Evolutionary conservation across 73 alveolate species (phyloP).

Genomic region (Tetrahymena malaccensis): DNA sequence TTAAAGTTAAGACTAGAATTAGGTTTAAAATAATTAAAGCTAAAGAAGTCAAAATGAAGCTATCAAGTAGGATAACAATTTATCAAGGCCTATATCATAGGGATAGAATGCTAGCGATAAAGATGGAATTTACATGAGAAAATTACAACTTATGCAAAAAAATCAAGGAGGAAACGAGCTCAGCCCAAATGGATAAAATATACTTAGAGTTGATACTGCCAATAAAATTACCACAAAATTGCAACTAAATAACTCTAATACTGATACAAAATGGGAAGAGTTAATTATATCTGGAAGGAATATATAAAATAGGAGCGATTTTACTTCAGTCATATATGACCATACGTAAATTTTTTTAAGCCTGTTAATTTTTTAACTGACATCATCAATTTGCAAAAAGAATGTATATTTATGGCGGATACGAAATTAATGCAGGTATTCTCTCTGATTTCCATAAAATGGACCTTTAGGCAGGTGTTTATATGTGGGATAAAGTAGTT

Average conservation of each 20-base stretch:
- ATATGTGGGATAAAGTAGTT: not conserved
- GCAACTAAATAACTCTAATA: not conserved
- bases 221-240: not conserved
- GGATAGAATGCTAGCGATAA: not conserved
- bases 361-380: not conserved
- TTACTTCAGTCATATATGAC: not conserved
- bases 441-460: constrained; percentile 13
- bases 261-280: not conserved
- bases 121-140: not conserved
- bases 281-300: not conserved
- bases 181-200: not conserved
- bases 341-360: not conserved
- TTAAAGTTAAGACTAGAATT: not conserved
- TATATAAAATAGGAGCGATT: not conserved
- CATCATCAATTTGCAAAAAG: not conserved
- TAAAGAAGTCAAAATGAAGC: not conserved
- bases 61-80: not conserved
- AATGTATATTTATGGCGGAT: constrained; percentile 36
- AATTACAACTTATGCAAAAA: not conserved
- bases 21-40: not conserved
- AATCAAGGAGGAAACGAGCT: not conserved
- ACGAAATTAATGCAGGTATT: constrained; percentile 36
- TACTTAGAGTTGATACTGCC: not conserved
- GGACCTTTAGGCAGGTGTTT: not conserved
- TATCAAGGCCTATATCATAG: not conserved